Evolutionary conservation across 495 filamentous ascomycete species (phyloP), one percentile per base, ranked within the genome.

Genomic region (Trichoderma reesei): DNA sequence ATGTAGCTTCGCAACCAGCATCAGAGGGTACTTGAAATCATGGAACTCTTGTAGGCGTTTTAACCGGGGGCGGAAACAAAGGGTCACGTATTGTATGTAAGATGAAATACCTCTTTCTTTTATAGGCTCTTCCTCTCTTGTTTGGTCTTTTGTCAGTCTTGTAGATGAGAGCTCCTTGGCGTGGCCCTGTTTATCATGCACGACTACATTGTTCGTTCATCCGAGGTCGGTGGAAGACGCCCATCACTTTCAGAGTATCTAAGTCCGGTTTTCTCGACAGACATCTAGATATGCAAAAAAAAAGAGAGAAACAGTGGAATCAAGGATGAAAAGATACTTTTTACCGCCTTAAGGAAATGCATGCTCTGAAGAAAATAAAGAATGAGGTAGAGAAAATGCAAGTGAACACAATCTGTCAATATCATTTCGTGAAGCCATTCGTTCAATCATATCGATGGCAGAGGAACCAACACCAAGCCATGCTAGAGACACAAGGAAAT

Each of bases 341-440:
- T 56, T 34, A 26, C 26, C 51, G 51, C 31, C 51, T 33, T 33
- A 18, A 18, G 8, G 20, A 48, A 48, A 56, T 56, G 5, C 51
- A 31, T 56, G 20, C 20, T 56, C 51, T 56, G 34, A 34, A 56
- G 6, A 10, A 31, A 31, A 33, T 8, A 56, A 34, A 56, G 16
- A 51, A 18, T 26, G 31, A 51, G 14, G 39, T 10, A 46, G 14
- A 46, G 42, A 46, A 46, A 46, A 41, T 5, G 11, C 5, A 46
- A 46, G 9, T 20, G 8, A 51, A 51, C 18, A 26, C 51, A 56
- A 56, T 56, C 51, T 56, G 51, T 31, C n/a, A 34, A 56, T 8
- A 56, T 56, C 51, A 56, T 56, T 33, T 56, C 51, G 14, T 56
- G 10, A 56, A 56, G 51, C 51, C 51, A 56, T 56, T 56, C 51